phyloP scores from a whole-genome alignment of 441 rosid genomes.

The Euphorbia corollata region DNA sequence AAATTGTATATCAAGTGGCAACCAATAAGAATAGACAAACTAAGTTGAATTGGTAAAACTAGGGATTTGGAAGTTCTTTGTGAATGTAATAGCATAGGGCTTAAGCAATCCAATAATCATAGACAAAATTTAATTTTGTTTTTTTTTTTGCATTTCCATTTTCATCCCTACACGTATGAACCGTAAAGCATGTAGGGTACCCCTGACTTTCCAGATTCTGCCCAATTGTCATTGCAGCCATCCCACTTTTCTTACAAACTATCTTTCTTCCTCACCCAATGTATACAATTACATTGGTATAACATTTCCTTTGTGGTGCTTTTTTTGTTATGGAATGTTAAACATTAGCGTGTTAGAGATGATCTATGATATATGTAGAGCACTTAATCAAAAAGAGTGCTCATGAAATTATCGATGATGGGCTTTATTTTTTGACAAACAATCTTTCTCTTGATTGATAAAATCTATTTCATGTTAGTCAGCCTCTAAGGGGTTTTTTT shows the following conservation, averaged over 20 bases:
- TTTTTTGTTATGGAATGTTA: background rate
- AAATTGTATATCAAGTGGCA: background rate
- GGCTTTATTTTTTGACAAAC: background rate
- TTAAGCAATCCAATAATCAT: too few species aligned
- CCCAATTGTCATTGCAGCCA: background rate
- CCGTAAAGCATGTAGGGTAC: too few species aligned
- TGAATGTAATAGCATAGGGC: background rate
- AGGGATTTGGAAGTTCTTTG: background rate
- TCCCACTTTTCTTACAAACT: background rate
- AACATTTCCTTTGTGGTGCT: background rate
- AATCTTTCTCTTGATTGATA: slow-evolving; percentile 1
- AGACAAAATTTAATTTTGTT: background rate
- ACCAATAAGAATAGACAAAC: background rate
- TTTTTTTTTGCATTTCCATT: too few species aligned
- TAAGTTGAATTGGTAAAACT: background rate
- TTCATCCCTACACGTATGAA: too few species aligned
- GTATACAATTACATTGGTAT: background rate
- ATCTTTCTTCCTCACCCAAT: background rate
- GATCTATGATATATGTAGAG: slow-evolving; percentile 4
- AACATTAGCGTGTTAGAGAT: background rate
- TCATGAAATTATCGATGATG: too few species aligned
- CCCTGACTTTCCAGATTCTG: too few species aligned
- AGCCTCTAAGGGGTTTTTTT: background rate
- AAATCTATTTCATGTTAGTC: background rate
- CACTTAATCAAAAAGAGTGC: background rate